Evolutionary conservation across 805 yeast species (phyloP), one percentile per base, ranked within the genome.

Genomic region (Candida sphagnicola): DNA sequence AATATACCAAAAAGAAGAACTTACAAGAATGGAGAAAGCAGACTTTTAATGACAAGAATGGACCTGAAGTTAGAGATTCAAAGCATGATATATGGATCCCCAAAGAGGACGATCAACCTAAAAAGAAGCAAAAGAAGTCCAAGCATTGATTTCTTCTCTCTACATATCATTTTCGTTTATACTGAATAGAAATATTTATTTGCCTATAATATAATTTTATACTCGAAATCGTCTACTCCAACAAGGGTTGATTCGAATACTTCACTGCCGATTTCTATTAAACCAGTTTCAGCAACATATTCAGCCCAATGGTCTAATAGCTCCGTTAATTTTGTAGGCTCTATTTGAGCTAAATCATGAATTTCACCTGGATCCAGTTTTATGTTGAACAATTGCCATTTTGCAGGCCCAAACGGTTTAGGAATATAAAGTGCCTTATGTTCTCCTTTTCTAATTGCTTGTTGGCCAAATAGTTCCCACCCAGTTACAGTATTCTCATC

Each of bases 11-110:
- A 72, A 79, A 81, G 66, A 85, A 77, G 62, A 75, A 93, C 51
- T 62, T 93, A 43, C 76, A 83, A 46, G 93, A 89, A 49, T 93
- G 99, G 99, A 80, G 95, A 62, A 77, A 82, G 60, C 79, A 79
- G 40, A 87, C 82, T 2, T 91, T 91, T 64, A 77, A 78, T 34
- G 69, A 70, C 43, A 81, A 78, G 44, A 72, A 77, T 13, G 82
- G 80, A 3, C 65, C 68, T 8, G 49, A 51, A 28, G 57, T 53
- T 17, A 67, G 59, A 15, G 53, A 55, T 14, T 64, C 56, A 12
- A 67, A 61, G 29, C 70, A 68, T 13, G 62, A 55, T 33, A 59
- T 67, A 28, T 65, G 71, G 71, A 51, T 67, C 34, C 67, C 67
- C 1, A 32, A 45, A n/a, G 63, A 59, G 4, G 51, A 50, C 8